phyloP scores from a whole-genome alignment of 2,329 filamentous ascomycete species.

The Ophiostoma sp. region DNA sequence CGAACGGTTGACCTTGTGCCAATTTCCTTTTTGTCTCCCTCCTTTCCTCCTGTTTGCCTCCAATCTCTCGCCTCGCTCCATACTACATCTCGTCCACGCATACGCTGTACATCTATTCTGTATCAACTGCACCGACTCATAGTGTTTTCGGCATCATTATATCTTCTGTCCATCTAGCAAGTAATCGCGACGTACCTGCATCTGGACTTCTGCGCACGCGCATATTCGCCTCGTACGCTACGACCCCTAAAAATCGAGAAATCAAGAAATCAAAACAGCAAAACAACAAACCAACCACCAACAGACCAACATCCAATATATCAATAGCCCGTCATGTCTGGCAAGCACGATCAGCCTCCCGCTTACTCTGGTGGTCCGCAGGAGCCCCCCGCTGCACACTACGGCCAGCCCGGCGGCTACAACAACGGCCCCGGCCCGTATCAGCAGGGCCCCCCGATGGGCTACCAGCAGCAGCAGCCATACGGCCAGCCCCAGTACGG shows the following conservation, averaged over 20 bases:
- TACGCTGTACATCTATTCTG: too few species aligned
- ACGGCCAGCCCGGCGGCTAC: slow-evolving; percentile 26
- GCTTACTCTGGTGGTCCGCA: slow-evolving; percentile 41
- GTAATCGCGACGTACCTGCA: background rate
- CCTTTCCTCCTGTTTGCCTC: background rate
- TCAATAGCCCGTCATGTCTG: slow-evolving; percentile 36
- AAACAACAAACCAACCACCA: background rate
- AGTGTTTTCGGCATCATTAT: background rate
- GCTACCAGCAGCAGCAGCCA: slow-evolving; percentile 40
- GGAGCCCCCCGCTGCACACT: slow-evolving; percentile 29
- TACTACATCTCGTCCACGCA: background rate
- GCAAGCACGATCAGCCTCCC: slow-evolving; percentile 43
- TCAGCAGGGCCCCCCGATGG: slow-evolving; percentile 41
- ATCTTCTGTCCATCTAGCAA: background rate
- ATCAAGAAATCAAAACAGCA: background rate
- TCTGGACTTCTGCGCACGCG: background rate
- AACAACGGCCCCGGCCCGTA: slow-evolving; percentile 29
- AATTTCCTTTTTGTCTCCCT: slow-evolving; percentile 10
- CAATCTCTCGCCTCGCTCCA: background rate
- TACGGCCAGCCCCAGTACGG: slow-evolving; percentile 35
- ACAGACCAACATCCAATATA: background rate
- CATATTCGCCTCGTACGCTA: background rate
- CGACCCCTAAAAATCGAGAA: background rate
- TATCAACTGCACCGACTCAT: background rate
- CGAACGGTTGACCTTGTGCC: background rate